A percentile compares a stretch with the other conserved stretches of the same genome.
phyloP scores from a whole-genome alignment of 2,329 filamentous ascomycete genomes.

The Penicillium sp. region DNA sequence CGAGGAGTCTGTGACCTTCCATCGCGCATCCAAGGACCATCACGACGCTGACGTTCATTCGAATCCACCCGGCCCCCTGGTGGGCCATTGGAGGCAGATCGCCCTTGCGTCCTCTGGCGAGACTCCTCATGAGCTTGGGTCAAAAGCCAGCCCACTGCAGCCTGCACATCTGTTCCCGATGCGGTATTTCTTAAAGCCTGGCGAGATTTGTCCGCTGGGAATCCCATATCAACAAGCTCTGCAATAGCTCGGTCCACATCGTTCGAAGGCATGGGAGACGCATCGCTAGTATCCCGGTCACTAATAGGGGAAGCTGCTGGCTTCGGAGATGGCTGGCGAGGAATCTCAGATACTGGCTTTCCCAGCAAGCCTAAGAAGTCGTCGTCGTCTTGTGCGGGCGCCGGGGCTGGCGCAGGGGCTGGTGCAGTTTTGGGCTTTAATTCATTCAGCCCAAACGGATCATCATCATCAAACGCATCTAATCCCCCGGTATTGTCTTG shows the following conservation, averaged over 20 bases:
- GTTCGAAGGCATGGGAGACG: conserved; percentile 31
- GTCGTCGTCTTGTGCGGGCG: conserved; percentile 56
- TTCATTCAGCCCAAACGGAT: conserved; percentile 75
- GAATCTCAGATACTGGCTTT: conserved; percentile 53
- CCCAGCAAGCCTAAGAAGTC: conserved; percentile 58
- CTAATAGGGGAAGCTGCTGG: conserved; percentile 8
- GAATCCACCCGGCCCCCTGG: conserved; percentile 18
- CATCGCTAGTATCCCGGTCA: conserved; percentile 12
- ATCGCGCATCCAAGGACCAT: conserved; percentile 58
- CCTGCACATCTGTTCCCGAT: conserved; percentile 72
- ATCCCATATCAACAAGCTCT: conserved; percentile 91
- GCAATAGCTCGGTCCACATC: conserved; percentile 74
- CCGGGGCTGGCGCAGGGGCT: conserved; percentile 41
- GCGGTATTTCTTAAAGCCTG: conserved; percentile 75
- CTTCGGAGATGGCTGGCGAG: conserved; percentile 28
- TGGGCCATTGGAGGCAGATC: conserved; percentile 18
- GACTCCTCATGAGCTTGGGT: conserved; percentile 85
- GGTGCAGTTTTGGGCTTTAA: conserved; percentile 52
- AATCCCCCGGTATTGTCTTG: conserved; percentile 20
- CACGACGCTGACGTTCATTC: conserved; percentile 27
- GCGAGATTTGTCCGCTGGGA: conserved; percentile 75
- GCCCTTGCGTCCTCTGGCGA: conserved; percentile 57
- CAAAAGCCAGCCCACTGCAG: conserved; percentile 79
- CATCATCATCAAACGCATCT: conserved; percentile 60
- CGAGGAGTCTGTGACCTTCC: conserved; percentile 31